phyloP scores from a whole-genome alignment of 1,284 basidiomycete species.

The Flammula alnicola region DNA sequence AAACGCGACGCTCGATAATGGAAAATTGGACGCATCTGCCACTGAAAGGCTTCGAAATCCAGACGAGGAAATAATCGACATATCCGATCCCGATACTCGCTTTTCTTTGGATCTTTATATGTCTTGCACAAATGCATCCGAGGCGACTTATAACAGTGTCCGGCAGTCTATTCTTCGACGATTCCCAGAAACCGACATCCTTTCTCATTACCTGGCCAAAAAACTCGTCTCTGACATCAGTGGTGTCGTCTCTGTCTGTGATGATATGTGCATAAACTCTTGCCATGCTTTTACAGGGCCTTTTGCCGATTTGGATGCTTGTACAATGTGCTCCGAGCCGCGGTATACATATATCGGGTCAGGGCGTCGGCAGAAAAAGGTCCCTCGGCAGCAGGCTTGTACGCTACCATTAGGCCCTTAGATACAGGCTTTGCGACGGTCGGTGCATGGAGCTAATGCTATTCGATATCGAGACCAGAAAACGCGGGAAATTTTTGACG shows the following conservation, averaged over 20 bases:
- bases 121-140: slow-evolving; percentile 26
- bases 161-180: slow-evolving; percentile 14
- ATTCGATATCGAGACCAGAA: slow-evolving; percentile 30
- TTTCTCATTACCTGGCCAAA: slow-evolving; percentile 31
- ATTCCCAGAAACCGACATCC: slow-evolving; percentile 28
- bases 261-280: slow-evolving; percentile 38
- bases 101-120: slow-evolving; percentile 35
- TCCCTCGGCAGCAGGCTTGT: no score
- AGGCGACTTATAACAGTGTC: slow-evolving; percentile 27
- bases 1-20: slow-evolving; percentile 33
- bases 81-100: slow-evolving; percentile 27
- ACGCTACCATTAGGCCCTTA: no score
- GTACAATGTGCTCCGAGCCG: slow-evolving; percentile 24
- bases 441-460: slow-evolving; percentile 26
- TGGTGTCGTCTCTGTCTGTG: slow-evolving; percentile 28
- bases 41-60: slow-evolving; percentile 29
- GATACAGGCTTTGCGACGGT: no score
- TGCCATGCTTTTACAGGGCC: slow-evolving; percentile 40
- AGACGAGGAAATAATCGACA: slow-evolving; percentile 14
- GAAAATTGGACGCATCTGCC: slow-evolving; percentile 23
- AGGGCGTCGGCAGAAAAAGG: slow-evolving; percentile 18
- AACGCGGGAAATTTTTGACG: slow-evolving; percentile 21
- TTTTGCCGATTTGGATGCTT: slow-evolving; percentile 24
- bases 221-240: slow-evolving; percentile 26
- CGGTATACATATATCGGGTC: no score